Base-by-base conservation (phyloP, 176 grass and related monocot genomes). In the Olyra latifolia region DNA sequence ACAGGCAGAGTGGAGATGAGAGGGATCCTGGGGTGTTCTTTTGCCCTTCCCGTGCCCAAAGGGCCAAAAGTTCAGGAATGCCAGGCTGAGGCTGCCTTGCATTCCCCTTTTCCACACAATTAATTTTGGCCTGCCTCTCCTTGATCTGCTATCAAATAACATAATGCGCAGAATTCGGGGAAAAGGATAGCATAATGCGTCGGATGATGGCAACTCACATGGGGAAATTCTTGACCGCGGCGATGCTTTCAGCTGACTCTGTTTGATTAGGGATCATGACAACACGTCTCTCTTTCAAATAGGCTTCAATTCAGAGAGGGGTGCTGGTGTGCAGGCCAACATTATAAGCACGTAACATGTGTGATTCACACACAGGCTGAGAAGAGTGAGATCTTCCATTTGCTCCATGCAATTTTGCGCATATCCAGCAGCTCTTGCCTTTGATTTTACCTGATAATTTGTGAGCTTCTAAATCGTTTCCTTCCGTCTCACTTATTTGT, bases 361-460 rank as follows among this genome's bases (percentile, higher is more conserved):
- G n/a, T 8, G 68, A 1, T 53, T 54, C 62, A 61, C 23, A 15
- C 12, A 47, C 10, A 62, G 12, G 6, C 41, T 43, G 24, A 3
- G 22, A 80, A 25, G 15, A 68, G 43, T 44, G 24, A 3, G 2
- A 17, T 44, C 14, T 54, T n/a, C n/a, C n/a, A n/a, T n/a, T n/a
- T n/a, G n/a, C n/a, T n/a, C n/a, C n/a, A n/a, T n/a, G n/a, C n/a
- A n/a, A n/a, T n/a, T n/a, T n/a, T n/a, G n/a, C n/a, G n/a, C n/a
- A n/a, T n/a, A n/a, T n/a, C n/a, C n/a, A n/a, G n/a, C n/a, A n/a
- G n/a, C n/a, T n/a, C n/a, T n/a, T n/a, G n/a, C n/a, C n/a, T 44
- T 80, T 9, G 4, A n/a, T 42, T 66, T 41, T 29, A 68, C 52
- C 16, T 68, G 23, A 88, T 75, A 50, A 12, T 83, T 17, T 15